These are phyloP conservation scores for Russula lepida DNA, from an alignment of 768 basidiomycete genomes.

Conservation along the genomic window DNA sequence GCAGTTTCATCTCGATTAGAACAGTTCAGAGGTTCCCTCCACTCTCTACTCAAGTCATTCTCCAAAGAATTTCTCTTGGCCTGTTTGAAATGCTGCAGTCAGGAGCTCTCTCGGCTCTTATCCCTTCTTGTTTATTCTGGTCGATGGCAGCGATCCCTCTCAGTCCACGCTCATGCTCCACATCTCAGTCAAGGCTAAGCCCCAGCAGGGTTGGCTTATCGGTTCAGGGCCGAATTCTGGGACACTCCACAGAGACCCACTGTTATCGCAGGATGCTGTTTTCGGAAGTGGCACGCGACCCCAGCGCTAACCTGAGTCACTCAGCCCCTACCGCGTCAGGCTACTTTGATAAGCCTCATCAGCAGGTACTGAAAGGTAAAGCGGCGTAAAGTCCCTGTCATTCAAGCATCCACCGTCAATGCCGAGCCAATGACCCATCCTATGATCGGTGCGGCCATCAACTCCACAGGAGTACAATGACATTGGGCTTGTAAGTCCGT, in stretches of 20 bases:
- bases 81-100: neutral
- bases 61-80: neutral
- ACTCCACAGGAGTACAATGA: neutral
- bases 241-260: neutral
- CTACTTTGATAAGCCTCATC: neutral
- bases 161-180: neutral
- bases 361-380: neutral
- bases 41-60: neutral
- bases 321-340: neutral
- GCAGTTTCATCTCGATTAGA: neutral
- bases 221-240: neutral
- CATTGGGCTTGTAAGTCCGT: neutral
- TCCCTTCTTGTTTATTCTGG: neutral
- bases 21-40: neutral
- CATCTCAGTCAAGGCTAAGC: neutral
- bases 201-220: neutral
- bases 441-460: neutral
- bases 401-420: neutral
- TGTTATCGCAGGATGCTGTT: neutral
- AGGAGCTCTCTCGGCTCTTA: neutral
- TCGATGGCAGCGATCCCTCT: neutral
- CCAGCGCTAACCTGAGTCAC: neutral
- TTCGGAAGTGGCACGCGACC: neutral
- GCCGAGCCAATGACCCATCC: neutral
- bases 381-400: neutral